Base-by-base conservation (phyloP, 768 basidiomycete genomes). In the Tephrocybe rancida region DNA sequence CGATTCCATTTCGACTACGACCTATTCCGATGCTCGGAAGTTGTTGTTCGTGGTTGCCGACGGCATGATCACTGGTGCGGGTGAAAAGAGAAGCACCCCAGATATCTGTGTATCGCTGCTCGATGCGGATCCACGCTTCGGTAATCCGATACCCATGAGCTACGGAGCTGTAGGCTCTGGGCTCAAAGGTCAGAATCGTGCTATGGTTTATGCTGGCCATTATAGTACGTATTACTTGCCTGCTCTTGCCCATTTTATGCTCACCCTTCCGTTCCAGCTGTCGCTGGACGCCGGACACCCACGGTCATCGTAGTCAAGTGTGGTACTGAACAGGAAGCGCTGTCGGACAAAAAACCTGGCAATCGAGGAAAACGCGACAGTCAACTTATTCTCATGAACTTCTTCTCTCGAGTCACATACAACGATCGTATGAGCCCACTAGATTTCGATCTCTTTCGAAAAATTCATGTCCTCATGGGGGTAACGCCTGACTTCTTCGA, bases 131-230 rank as follows among this genome's bases (percentile, higher is more conserved):
- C 88, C 92, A 22, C 81, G 97, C 13, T 99, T 98, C 64, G 97
- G 96, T 22, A 94, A 97, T 63, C 97, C 97, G 2, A 84, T 85
- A 41, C 93, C 96, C 3, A 96, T 98, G 95, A 86, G 81, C 57
- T 99, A 98, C 65, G 72, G 81, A 51, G 91, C 97, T 2, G 93
- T 99, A 25, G 97, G 94, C 2, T 83, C 88, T 8, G 96, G 97
- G 2, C 73, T 84, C 18, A 98, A 98, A 76, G 81, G 80, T 48
- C 87, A 95, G 66, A 99, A 99, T 63, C 82, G 94, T 50, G 96
- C 96, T 6, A 92, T 97, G 92, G 91, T 98, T 18, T 98, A 99
- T 76, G 97, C 97, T 47, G 97, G 97, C n/a, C 96, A 99, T 76
- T 98, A 98, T 71, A 91, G 94, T 95, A 69, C 67, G 93, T 82